Base-by-base conservation (phyloP, 495 filamentous ascomycete species). In the Xylona heveae region DNA sequence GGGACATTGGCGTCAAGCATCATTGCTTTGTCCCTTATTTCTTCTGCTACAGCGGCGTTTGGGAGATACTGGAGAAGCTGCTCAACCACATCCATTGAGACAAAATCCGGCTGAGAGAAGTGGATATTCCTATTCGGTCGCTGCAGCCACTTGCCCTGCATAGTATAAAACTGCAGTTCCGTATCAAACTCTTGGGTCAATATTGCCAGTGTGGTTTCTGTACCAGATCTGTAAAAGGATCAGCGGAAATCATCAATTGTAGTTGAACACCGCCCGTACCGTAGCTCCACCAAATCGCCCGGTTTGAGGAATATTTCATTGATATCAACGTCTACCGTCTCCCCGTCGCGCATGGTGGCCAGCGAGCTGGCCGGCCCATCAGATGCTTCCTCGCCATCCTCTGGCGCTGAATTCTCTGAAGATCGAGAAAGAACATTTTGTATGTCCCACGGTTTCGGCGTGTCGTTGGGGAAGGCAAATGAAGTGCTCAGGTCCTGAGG, bases 281-380 rank as follows among this genome's bases (percentile, higher is more conserved):
- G 39, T 5, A 82, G 39, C 37, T 76, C 77, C 2, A 84, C 66
- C 35, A 90, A 47, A 46, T 90, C 82, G 8, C 82, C 82, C 5
- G 68, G 61, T 19, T 67, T 52, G 9, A 88, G 50, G 30, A 26
- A 26, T 13, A 26, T n/a, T 10, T 26, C 24, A 26, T 26, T 13
- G 3, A 26, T 13, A 13, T 10, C 24, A 10, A n/a, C 24, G 24
- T 26, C 3, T 13, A 13, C 2, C 24, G 24, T 26, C 24, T 13
- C 13, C 24, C 10, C n/a, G n/a, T 3, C 10, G 13, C 24, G n/a
- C 13, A 10, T 25, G 24, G 3, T 13, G 24, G 2, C 13, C 10
- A 13, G 24, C 24, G 10, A 26, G 3, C n/a, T 13, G n/a, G 24
- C n/a, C n/a, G 24, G 13, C 13, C 1, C 24, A n/a, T n/a, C 24